Conservation (phyloP, 768 basidiomycete genomes). For the Mycena indigotica region DNA sequence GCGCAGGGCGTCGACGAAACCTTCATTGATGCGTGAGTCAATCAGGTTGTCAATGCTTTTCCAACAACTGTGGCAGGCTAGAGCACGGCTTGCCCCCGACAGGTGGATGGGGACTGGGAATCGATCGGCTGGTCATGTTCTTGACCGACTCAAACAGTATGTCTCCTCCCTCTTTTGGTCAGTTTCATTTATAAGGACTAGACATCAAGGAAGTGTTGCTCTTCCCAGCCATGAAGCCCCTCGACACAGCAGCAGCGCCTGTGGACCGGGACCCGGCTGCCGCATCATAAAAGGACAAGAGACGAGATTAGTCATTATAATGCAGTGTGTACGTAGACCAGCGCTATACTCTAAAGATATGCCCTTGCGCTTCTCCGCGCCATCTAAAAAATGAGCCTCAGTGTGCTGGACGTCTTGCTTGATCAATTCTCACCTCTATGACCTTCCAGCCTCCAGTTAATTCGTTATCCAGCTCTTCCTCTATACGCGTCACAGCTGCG, state of each 20-base stretch:
- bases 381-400: slow-evolving; percentile 31
- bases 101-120: slow-evolving; percentile 95
- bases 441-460: slow-evolving; percentile 98
- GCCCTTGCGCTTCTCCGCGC: slow-evolving; percentile 33
- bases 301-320: slow-evolving; percentile 1
- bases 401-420: not conserved
- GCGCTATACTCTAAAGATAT: slow-evolving; percentile 30
- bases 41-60: slow-evolving; percentile 82
- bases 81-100: slow-evolving; percentile 98
- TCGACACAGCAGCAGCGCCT: slow-evolving; percentile 47
- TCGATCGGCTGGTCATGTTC: slow-evolving; percentile 98
- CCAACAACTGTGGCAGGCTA: slow-evolving; percentile 51
- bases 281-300: too few relatives aligned
- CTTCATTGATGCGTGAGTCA: slow-evolving; percentile 91
- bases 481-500: slow-evolving; percentile 85
- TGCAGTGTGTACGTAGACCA: slow-evolving; percentile 1
- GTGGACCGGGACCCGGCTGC: not conserved
- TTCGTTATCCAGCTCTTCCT: slow-evolving; percentile 87
- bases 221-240: slow-evolving; percentile 97
- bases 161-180: slow-evolving; percentile 15
- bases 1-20: slow-evolving; percentile 97
- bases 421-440: slow-evolving; percentile 69
- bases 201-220: slow-evolving; percentile 96
- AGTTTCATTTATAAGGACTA: too few relatives aligned
- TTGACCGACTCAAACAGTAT: slow-evolving; percentile 92